These are phyloP conservation scores for Cymbidium sinense DNA, from an alignment of 106 monocot genomes.

Conservation along the genomic window DNA sequence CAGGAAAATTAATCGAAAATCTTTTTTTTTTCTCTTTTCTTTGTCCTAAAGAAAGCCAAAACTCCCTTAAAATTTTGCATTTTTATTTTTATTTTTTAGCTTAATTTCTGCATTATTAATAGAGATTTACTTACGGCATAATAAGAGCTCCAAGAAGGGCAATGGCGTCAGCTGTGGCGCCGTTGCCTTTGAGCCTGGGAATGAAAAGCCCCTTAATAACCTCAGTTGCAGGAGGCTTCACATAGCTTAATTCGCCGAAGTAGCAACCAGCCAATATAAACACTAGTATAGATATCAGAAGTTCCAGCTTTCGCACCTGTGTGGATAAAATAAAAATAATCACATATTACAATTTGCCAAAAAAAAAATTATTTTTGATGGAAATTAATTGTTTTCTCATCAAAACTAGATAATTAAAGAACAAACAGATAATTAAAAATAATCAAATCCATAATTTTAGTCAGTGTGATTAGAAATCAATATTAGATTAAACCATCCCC, in stretches of 20 bases:
- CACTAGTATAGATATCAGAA: conserved; percentile 31
- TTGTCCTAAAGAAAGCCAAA: too few species aligned
- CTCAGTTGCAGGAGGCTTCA: conserved; percentile 30
- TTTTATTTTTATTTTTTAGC: not conserved
- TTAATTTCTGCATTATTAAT: not conserved
- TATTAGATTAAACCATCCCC: too few species aligned
- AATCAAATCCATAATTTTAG: too few species aligned
- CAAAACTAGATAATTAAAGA: too few species aligned
- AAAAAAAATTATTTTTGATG: not conserved
- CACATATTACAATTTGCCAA: not conserved
- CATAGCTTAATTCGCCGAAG: conserved; percentile 40
- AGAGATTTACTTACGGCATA: conserved; percentile 40
- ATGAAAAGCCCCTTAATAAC: conserved; percentile 44
- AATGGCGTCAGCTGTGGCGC: conserved; percentile 35
- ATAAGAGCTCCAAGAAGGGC: conserved; percentile 50
- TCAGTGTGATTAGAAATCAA: too few species aligned
- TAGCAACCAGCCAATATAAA: conserved; percentile 44
- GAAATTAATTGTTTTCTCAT: too few species aligned
- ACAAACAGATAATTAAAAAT: too few species aligned
- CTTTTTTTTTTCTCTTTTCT: too few species aligned
- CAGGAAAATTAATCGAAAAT: too few species aligned
- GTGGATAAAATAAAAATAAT: not conserved
- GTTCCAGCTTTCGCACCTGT: conserved; percentile 48
- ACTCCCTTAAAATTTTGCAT: too few species aligned
- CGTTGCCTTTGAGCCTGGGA: conserved; percentile 34